Evolutionary conservation across 2,329 filamentous ascomycete species (phyloP), one percentile per base, ranked within the genome.

Genomic region (Colletotrichum neosansevieriae): DNA sequence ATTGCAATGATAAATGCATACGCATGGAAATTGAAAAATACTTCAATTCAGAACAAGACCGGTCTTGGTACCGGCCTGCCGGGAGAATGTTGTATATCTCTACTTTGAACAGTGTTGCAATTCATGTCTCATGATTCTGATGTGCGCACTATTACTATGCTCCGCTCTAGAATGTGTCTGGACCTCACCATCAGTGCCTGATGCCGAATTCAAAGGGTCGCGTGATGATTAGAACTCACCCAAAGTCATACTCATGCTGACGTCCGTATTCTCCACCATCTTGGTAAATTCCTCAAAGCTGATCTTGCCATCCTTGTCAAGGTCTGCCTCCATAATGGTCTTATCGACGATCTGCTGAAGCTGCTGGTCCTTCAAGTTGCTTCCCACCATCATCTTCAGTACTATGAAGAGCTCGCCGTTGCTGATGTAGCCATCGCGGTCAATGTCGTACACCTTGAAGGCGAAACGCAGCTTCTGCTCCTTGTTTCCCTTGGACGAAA

Each of bases 311-410:
- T 99, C 96, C 70, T 91, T 90, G 81, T 99, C 96, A 74, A 94
- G 87, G 81, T 99, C 96, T 56, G 96, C 96, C 84, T 99, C 96
- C 96, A 98, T 98, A 79, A 99, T 98, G 69, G 96, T 99, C 89
- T 99, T 99, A 85, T 99, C 96, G 74, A 99, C 96, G 79, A 99
- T 99, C 89, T 95, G 96, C 84, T 99, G 96, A 79, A 99, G 84
- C 84, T 99, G 96, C 82, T 98, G 94, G 80, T 99, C 96, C 87
- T 99, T 99, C 77, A 99, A 84, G 81, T 99, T 99, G 84, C 93
- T 98, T 69, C 96, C 96, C 58, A 99, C 96, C 96, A 99, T 99
- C 96, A 99, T 99, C 92, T 99, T 99, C 76, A 99, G 87, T 77
- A 99, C 96, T 76, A 99, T 98, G 81, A 98, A 99, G 58, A 99